Conservation (phyloP, 495 filamentous ascomycete genomes). For the Acidiella bohemica region DNA sequence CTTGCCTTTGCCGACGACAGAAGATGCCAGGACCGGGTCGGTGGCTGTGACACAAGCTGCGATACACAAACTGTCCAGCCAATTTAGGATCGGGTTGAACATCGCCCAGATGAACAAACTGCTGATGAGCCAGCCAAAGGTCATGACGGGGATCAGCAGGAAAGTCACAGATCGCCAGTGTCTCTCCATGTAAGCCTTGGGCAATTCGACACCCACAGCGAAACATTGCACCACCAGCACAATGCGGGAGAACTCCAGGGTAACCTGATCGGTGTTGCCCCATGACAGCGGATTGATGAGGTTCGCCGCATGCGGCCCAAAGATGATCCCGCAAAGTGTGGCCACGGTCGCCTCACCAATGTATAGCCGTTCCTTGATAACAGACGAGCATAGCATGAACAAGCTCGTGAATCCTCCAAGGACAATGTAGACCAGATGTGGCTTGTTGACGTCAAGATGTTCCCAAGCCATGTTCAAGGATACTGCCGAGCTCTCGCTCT, state of each 20-base stretch:
- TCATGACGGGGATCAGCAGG: constrained; percentile 90
- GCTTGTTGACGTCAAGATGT: constrained; percentile 80
- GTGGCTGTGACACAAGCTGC: constrained; percentile 96
- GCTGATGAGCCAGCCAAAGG: constrained; percentile 87
- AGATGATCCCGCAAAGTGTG: constrained; percentile 91
- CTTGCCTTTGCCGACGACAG: constrained; percentile 96
- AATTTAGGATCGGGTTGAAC: constrained; percentile 56
- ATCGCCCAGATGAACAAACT: constrained; percentile 97
- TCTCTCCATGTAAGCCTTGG: constrained; percentile 91
- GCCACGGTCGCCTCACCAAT: constrained; percentile 98
- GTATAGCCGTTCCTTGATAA: constrained; percentile 97
- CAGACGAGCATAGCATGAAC: constrained; percentile 95
- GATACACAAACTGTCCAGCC: constrained; percentile 73
- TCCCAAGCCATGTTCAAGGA: constrained; percentile 86
- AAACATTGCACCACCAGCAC: constrained; percentile 99
- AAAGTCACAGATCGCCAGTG: constrained; percentile 92
- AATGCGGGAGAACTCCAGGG: constrained; percentile 91
- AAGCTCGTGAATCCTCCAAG: constrained; percentile 93
- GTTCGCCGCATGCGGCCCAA: constrained; percentile 87
- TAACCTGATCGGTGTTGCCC: constrained; percentile 92
- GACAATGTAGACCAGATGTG: constrained; percentile 97
- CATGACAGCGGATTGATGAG: constrained; percentile 73
- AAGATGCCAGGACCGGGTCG: constrained; percentile 92
- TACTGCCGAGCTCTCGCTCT: no score
- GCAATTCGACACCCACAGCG: constrained; percentile 96